phyloP scores from a whole-genome alignment of 768 basidiomycete genomes.

The Pisolithus marmoratus region DNA sequence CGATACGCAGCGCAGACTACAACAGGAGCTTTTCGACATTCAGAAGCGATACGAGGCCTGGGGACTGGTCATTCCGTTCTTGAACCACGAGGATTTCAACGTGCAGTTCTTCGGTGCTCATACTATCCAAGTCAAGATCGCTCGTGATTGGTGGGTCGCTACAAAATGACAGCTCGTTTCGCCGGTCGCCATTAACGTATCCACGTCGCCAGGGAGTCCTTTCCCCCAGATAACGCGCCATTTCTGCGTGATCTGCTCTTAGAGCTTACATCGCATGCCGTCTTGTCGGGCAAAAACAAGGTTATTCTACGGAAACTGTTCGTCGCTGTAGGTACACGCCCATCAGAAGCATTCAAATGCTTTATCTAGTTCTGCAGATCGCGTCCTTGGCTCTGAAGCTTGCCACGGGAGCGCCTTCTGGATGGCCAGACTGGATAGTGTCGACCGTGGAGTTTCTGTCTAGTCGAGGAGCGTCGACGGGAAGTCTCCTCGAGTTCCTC shows the following conservation, averaged over 20 bases:
- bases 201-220: constrained; percentile 52
- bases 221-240: constrained; percentile 56
- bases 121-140: constrained; percentile 90
- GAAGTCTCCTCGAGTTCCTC: constrained; percentile 67
- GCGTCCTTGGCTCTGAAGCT: constrained; percentile 70
- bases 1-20: constrained; percentile 56
- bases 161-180: neutral
- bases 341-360: neutral
- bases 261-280: constrained; percentile 61
- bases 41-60: constrained; percentile 76
- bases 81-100: constrained; percentile 67
- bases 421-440: constrained; percentile 76
- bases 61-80: constrained; percentile 76
- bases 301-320: constrained; percentile 84
- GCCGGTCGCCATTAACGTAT: constrained; percentile 3
- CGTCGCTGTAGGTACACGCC: constrained; percentile 60
- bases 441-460: constrained; percentile 60
- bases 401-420: constrained; percentile 48
- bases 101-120: constrained; percentile 96
- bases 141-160: constrained; percentile 74
- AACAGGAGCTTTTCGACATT: constrained; percentile 70
- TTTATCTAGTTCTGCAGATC: constrained; percentile 35
- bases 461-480: constrained; percentile 48
- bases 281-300: constrained; percentile 51
- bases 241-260: constrained; percentile 63